Evolutionary conservation across 2,329 filamentous ascomycete genomes (phyloP), one percentile per base, ranked within the genome.

Genomic region (Fusarium newnesense): DNA sequence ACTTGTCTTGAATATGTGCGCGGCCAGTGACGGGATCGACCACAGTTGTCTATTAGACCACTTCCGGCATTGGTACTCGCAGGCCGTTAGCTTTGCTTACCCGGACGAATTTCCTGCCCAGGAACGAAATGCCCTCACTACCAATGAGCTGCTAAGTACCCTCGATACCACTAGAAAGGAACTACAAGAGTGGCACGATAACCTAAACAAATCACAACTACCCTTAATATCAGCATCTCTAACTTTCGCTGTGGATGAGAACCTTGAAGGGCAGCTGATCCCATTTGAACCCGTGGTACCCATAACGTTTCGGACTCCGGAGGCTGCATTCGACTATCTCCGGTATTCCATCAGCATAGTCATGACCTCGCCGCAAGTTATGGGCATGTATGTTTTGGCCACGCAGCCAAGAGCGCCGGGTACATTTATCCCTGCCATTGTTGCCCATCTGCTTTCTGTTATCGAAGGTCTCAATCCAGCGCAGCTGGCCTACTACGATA

Each of bases 281-380:
- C 24, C 24, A 9, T 0, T 42, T n/a, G n/a, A 1, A 4, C 21
- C n/a, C 1, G 15, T 42, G 2, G 0, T 15, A 10, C 40, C 40
- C 5, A 21, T 42, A 16, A 21, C n/a, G 13, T 42, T 42, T 42
- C 13, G 3, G n/a, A 42, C 13, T 4, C 40, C 40, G 0, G 13
- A 24, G 10, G 40, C n/a, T 9, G 40, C 40, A n/a, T 43, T 43
- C 40, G 8, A 24, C 16, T 43, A 43, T 43, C 5, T 43, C 9
- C n/a, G 40, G 4, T 43, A 24, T 43, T 13, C 40, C 12, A 15
- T 43, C n/a, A 43, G n/a, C 40, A 16, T 43, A 7, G 40, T 43
- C 1, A 43, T 43, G 16, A 43, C 40, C 16, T 43, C 40, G n/a
- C 40, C 40, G 5, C n/a, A 43, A 24, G 40, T 43, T 4, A 21